Evolutionary conservation across 768 basidiomycete genomes (phyloP).

Genomic region (Xerocomellus chrysenteron): DNA sequence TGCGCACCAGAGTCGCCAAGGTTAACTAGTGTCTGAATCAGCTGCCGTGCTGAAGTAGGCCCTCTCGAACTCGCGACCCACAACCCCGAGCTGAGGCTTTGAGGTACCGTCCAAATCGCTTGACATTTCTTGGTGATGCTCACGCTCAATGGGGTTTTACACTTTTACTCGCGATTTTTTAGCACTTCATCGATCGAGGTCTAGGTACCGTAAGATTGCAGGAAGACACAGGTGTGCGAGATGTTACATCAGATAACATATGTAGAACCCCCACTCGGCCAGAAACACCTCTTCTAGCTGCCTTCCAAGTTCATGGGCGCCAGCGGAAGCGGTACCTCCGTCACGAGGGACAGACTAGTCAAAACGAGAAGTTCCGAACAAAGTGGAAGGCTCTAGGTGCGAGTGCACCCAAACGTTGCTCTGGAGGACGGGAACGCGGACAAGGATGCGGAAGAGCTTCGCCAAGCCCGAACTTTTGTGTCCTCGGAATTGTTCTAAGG

Average conservation of each 20-base stretch:
- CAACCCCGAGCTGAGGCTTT: too few species aligned
- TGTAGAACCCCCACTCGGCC: conserved; percentile 37
- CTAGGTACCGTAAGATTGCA: background rate
- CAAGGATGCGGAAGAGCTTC: conserved; percentile 81
- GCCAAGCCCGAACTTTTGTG: conserved; percentile 92
- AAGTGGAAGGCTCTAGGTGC: conserved; percentile 35
- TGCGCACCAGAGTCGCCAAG: too few species aligned
- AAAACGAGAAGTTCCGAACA: conserved; percentile 40
- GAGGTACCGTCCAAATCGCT: too few species aligned
- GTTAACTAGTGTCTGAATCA: too few species aligned
- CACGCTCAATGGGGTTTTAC: background rate
- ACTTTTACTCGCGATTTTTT: background rate
- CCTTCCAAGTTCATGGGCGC: conserved; percentile 59
- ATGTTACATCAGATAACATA: background rate
- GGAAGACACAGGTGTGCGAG: background rate
- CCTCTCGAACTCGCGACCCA: too few species aligned
- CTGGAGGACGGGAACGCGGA: conserved; percentile 95
- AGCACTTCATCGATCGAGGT: background rate
- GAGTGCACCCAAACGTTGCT: conserved; percentile 43
- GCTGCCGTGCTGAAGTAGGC: too few species aligned
- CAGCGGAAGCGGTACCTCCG: conserved; percentile 72
- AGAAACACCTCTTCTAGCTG: conserved; percentile 37
- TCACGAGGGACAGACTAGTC: conserved; percentile 43
- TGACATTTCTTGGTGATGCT: too few species aligned
- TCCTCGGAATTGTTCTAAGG: conserved; percentile 74